phyloP scores from a whole-genome alignment of 2,329 filamentous ascomycete genomes.

The Alternaria viburni region DNA sequence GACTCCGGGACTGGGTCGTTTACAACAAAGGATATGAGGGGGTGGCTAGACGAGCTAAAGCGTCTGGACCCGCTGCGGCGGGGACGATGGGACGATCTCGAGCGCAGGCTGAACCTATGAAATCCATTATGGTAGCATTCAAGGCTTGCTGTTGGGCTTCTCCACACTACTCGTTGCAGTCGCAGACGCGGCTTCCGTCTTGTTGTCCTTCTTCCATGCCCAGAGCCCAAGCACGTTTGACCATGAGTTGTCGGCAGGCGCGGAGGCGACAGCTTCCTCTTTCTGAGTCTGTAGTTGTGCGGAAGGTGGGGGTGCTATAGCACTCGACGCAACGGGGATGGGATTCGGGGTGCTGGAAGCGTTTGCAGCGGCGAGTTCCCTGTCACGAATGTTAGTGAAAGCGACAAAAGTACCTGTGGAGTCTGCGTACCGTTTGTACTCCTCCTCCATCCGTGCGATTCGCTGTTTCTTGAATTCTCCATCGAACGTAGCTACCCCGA shows the following conservation, averaged over 20 bases:
- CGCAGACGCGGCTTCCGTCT: conserved; percentile 59
- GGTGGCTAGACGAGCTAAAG: conserved; percentile 68
- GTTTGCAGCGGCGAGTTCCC: conserved; percentile 34
- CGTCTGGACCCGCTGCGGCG: conserved; percentile 75
- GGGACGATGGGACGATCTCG: conserved; percentile 77
- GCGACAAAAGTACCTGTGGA: background rate
- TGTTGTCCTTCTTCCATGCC: conserved; percentile 38
- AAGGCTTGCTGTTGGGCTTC: conserved; percentile 59
- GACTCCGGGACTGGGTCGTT: conserved; percentile 49
- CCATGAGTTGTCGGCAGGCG: conserved; percentile 24
- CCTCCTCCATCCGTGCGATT: conserved; percentile 39
- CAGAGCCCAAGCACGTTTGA: conserved; percentile 40
- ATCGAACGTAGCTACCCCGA: conserved; percentile 43
- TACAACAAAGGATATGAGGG: conserved; percentile 54
- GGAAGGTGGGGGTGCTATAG: conserved; percentile 14
- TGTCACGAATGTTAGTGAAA: conserved; percentile 21
- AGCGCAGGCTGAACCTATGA: conserved; percentile 55
- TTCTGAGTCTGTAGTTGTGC: conserved; percentile 13
- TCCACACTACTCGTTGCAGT: conserved; percentile 66
- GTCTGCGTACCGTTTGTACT: conserved; percentile 37
- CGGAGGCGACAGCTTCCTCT: conserved; percentile 14
- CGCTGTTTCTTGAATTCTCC: conserved; percentile 43
- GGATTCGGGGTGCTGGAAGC: conserved; percentile 21
- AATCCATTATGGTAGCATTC: conserved; percentile 50
- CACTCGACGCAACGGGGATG: conserved; percentile 19